Percentiles rank a stretch among this genome's conserved stretches.
phyloP scores from a whole-genome alignment of 2,329 filamentous ascomycete species.

The Sporothrix pseudoabietina region DNA sequence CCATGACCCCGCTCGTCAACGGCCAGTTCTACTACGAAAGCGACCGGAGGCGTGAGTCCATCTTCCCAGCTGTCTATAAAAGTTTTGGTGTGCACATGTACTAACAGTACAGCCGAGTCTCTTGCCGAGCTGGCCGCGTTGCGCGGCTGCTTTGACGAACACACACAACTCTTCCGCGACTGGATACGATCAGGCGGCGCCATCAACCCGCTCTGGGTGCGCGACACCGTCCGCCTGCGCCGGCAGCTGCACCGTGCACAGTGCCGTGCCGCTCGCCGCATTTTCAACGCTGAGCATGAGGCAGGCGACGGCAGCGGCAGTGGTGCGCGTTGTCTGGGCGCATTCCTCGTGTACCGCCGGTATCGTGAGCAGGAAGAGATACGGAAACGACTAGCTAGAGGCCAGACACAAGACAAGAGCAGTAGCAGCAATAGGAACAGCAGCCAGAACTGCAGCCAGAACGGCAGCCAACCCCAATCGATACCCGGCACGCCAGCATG shows the following conservation, averaged over 20 bases:
- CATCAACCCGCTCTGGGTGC: slow-evolving; percentile 58
- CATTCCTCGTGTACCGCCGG: slow-evolving; percentile 56
- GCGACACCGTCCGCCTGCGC: slow-evolving; percentile 54
- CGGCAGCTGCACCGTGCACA: slow-evolving; percentile 59
- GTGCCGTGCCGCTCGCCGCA: slow-evolving; percentile 59
- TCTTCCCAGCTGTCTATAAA: neutral
- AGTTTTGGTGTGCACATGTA: slow-evolving; percentile 14
- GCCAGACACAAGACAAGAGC: neutral
- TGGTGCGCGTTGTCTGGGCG: slow-evolving; percentile 57
- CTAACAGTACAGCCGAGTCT: slow-evolving; percentile 50
- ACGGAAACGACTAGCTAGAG: slow-evolving; percentile 26
- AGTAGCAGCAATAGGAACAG: neutral
- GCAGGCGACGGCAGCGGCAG: slow-evolving; percentile 35
- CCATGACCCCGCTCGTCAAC: slow-evolving; percentile 57
- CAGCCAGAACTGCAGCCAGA: neutral
- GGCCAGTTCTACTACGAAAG: slow-evolving; percentile 61
- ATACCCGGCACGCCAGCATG: slow-evolving; percentile 35
- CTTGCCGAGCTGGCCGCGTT: slow-evolving; percentile 54
- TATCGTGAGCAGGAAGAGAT: slow-evolving; percentile 49
- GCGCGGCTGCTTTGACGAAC: slow-evolving; percentile 50
- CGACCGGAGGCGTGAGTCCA: slow-evolving; percentile 54
- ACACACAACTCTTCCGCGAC: slow-evolving; percentile 54
- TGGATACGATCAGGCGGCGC: slow-evolving; percentile 59
- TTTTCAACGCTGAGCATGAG: slow-evolving; percentile 56
- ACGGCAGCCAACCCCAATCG: slow-evolving; percentile 13